Conservation (phyloP, 192 early-diverging fungal genomes). For the Glomus cerebriforme region DNA sequence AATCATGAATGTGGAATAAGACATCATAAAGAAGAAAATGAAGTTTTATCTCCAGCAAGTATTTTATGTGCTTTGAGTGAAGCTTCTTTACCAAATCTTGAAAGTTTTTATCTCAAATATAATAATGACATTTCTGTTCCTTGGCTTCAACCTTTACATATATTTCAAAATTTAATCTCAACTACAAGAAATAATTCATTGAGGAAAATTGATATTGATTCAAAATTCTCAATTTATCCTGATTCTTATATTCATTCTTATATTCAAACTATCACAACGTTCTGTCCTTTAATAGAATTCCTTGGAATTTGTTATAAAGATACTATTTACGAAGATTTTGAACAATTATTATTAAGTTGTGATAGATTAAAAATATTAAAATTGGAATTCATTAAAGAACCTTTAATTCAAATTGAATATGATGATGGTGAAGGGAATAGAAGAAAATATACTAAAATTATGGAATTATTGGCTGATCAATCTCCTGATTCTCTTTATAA, state of each 20-base stretch:
- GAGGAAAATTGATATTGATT: background rate
- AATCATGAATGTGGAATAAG: background rate
- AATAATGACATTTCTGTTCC: background rate
- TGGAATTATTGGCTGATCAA: background rate
- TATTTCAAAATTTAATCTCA: background rate
- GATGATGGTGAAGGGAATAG: background rate
- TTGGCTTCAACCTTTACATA: background rate
- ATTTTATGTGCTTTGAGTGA: background rate
- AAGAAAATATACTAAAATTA: background rate
- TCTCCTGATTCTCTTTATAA: background rate
- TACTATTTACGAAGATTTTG: background rate
- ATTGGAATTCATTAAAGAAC: background rate
- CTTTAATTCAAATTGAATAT: background rate
- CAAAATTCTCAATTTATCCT: background rate
- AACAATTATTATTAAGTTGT: background rate
- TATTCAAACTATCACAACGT: background rate
- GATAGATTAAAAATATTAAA: background rate
- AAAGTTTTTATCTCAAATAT: background rate
- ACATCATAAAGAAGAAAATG: background rate
- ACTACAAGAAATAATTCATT: background rate
- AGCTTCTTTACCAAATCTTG: background rate
- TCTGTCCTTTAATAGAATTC: background rate
- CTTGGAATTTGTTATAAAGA: background rate
- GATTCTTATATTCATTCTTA: background rate
- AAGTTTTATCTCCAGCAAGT: background rate